Conservation (phyloP, 106 monocot species). For the Acanthochlamys bracteata region DNA sequence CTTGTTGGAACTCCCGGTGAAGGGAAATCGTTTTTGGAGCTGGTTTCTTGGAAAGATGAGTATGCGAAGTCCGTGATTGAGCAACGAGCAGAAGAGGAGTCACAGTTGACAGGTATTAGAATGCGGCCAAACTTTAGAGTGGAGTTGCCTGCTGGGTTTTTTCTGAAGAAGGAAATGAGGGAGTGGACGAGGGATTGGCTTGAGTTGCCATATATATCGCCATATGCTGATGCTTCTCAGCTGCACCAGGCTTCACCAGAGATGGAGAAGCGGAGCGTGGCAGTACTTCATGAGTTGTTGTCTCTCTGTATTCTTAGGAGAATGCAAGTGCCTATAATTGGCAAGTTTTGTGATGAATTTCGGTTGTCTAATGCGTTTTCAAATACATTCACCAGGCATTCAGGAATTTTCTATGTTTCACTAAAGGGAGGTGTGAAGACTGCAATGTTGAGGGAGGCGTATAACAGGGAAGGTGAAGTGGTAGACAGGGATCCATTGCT, state of each 20-base stretch:
- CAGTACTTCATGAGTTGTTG: conserved; percentile 67
- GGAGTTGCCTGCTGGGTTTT: conserved; percentile 57
- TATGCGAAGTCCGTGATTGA: conserved; percentile 57
- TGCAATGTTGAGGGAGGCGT: conserved; percentile 79
- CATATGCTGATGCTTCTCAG: conserved; percentile 48
- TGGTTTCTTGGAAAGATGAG: conserved; percentile 61
- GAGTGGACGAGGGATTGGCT: conserved; percentile 94
- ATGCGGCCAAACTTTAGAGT: conserved; percentile 67
- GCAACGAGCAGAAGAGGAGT: conserved; percentile 48
- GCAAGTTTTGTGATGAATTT: conserved; percentile 77
- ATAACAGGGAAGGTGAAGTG: conserved; percentile 39
- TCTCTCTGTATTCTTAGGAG: conserved; percentile 58
- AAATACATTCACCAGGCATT: conserved; percentile 62
- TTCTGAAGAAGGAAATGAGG: conserved; percentile 74
- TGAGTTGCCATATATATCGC: conserved; percentile 78
- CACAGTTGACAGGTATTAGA: conserved; percentile 33
- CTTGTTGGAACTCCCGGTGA: conserved; percentile 30
- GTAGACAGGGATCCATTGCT: conserved; percentile 73
- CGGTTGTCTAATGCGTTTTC: conserved; percentile 71
- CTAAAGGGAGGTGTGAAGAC: conserved; percentile 91
- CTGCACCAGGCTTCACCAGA: conserved; percentile 32
- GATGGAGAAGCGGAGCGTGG: conserved; percentile 90
- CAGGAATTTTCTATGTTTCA: conserved; percentile 86
- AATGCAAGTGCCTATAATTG: conserved; percentile 49
- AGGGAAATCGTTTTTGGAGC: conserved; percentile 35